Evolutionary conservation across 169 alveolate species (phyloP).

Genomic region (Cyclospora cayetanensis): DNA sequence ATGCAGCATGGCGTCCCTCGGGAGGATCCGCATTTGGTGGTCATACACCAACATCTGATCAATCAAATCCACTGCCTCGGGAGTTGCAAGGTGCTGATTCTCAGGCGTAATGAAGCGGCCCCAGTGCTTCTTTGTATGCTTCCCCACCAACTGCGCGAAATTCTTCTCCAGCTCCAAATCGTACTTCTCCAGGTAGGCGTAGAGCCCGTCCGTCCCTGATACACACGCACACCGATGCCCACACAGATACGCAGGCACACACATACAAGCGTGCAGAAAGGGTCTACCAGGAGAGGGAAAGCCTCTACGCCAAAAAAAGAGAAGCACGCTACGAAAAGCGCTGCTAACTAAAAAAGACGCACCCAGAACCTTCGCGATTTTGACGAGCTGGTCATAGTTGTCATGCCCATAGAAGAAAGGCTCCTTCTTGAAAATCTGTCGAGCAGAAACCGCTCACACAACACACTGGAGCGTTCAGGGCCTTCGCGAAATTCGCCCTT

Average conservation of each 20-base stretch:
- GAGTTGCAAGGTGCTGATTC: conserved; percentile 88
- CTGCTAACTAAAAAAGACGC: not conserved
- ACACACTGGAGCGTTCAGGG: too few species aligned
- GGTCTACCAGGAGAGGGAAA: too few species aligned
- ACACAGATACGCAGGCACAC: not conserved
- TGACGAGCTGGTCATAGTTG: conserved; percentile 97
- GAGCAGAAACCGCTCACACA: not conserved
- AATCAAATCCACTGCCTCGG: conserved; percentile 94
- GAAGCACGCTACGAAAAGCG: too few species aligned
- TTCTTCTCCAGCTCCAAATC: conserved; percentile 88
- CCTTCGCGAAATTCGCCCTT: too few species aligned
- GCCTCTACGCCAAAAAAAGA: too few species aligned
- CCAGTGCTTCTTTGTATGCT: conserved; percentile 93
- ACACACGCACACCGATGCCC: not conserved
- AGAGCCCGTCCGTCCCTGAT: conserved; percentile 91
- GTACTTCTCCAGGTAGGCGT: conserved; percentile 88
- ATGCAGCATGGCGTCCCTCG: conserved; percentile 98
- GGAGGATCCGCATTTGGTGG: conserved; percentile 96
- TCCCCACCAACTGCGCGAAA: conserved; percentile 89
- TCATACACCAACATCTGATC: conserved; percentile 97
- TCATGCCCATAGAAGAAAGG: conserved; percentile 96
- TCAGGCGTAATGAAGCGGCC: conserved; percentile 91
- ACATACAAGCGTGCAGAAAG: not conserved
- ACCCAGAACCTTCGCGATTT: conserved; percentile 93
- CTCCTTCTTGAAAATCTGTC: conserved; percentile 88